A percentile compares a stretch with the other conserved stretches of the same genome.
Evolutionary conservation across 768 basidiomycete genomes (phyloP).

Genomic region (Hemileccinum rubropunctum): DNA sequence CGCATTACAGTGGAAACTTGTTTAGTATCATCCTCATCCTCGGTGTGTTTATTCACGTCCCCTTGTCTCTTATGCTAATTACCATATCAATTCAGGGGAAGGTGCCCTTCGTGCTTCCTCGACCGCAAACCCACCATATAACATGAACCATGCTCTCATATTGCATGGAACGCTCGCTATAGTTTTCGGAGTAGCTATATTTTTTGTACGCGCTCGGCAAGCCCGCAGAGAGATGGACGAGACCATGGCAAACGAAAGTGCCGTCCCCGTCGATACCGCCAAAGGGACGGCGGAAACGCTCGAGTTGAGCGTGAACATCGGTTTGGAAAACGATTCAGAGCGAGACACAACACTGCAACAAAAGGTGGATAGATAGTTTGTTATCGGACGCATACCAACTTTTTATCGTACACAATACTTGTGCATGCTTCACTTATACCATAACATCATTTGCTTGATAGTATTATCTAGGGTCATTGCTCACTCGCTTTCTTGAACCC

Average conservation of each 20-base stretch:
- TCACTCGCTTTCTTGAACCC: constrained; percentile 57
- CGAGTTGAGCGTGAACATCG: not conserved
- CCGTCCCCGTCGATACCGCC: not conserved
- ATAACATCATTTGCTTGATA: too few relatives aligned
- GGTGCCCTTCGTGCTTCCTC: constrained; percentile 64
- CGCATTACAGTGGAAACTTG: constrained; percentile 54
- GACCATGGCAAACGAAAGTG: constrained; percentile 34
- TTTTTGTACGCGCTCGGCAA: constrained; percentile 60
- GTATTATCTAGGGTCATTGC: too few relatives aligned
- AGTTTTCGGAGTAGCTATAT: constrained; percentile 38
- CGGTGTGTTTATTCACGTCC: constrained; percentile 38
- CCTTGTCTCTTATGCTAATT: not conserved
- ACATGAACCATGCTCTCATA: constrained; percentile 68
- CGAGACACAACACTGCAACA: not conserved
- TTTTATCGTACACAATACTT: too few relatives aligned
- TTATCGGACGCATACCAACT: too few relatives aligned
- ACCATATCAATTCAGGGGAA: constrained; percentile 41
- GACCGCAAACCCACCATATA: constrained; percentile 63
- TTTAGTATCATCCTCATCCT: constrained; percentile 62
- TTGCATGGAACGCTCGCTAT: constrained; percentile 58
- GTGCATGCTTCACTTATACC: too few relatives aligned
- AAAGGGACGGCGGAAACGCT: not conserved
- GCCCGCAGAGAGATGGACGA: constrained; percentile 62
- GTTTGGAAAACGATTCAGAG: not conserved
- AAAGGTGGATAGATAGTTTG: not conserved